These are phyloP conservation scores for Septoria linicola DNA, from an alignment of 2,329 filamentous ascomycete species.

Conservation along the genomic window DNA sequence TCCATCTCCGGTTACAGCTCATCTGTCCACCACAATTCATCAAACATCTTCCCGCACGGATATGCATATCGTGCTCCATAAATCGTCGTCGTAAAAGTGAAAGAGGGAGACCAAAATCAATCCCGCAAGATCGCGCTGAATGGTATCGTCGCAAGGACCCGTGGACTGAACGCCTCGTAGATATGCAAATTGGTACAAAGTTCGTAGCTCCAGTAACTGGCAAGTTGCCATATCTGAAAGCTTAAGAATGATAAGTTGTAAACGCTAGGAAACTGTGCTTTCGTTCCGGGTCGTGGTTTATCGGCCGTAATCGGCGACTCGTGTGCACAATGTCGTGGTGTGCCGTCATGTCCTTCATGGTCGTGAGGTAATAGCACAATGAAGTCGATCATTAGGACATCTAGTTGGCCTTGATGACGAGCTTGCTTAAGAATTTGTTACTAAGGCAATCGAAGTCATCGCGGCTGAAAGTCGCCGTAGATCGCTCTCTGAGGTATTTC, in stretches of 20 bases:
- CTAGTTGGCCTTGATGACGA: conserved; percentile 91
- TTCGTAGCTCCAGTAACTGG: conserved; percentile 11
- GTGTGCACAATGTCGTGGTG: conserved; percentile 13
- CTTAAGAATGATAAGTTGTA: conserved; percentile 13
- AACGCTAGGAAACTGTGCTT: conserved; percentile 23
- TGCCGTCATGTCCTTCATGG: conserved; percentile 12
- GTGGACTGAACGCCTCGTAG: conserved; percentile 18
- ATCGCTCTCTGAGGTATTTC: conserved; percentile 75
- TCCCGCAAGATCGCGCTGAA: conserved; percentile 12
- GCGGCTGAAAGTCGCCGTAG: conserved; percentile 75
- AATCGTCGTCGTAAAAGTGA: conserved; percentile 4
- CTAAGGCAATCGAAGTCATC: conserved; percentile 92
- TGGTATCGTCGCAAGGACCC: conserved; percentile 23
- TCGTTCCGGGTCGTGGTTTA: conserved; percentile 19
- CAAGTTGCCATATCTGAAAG: conserved; percentile 1
- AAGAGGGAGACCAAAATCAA: conserved; percentile 9
- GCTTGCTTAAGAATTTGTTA: conserved; percentile 94
- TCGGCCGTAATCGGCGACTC: conserved; percentile 15
- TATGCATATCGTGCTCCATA: conserved; percentile 4
- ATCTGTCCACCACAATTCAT: background rate
- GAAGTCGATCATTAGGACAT: background rate
- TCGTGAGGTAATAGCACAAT: conserved; percentile 8
- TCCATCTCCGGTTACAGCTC: no score
- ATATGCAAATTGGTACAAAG: conserved; percentile 22
- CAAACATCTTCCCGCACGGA: background rate